phyloP scores from a whole-genome alignment of 805 yeast species.

The Pichia kluyveri region DNA sequence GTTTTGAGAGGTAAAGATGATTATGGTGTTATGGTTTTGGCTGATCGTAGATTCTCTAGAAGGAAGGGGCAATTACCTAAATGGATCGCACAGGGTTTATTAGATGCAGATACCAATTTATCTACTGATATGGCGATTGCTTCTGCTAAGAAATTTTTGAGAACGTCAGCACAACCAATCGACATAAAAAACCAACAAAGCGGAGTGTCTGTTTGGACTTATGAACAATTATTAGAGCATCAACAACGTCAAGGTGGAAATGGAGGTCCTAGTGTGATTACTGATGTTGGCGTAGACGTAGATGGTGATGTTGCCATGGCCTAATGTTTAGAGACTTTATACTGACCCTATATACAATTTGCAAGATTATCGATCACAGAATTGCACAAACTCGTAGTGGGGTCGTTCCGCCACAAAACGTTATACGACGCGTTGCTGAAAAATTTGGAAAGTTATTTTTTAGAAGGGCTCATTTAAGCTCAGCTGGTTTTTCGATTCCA shows the following conservation, averaged over 20 bases:
- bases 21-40: slow-evolving; percentile 96
- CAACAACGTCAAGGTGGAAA: slow-evolving; percentile 41
- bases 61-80: slow-evolving; percentile 86
- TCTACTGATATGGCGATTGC: slow-evolving; percentile 98
- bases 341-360: no score
- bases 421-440: background rate
- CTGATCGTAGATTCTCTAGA: slow-evolving; percentile 84
- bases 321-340: background rate
- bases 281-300: slow-evolving; percentile 21
- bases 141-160: slow-evolving; percentile 80
- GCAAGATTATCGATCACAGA: no score
- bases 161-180: slow-evolving; percentile 91
- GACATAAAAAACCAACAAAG: slow-evolving; percentile 77
- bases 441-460: background rate
- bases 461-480: background rate
- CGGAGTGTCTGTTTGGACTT: slow-evolving; percentile 89
- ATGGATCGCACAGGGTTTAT: slow-evolving; percentile 91
- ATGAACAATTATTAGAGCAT: slow-evolving; percentile 50
- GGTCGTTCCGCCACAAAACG: background rate
- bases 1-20: slow-evolving; percentile 97
- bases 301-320: slow-evolving; percentile 19
- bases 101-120: slow-evolving; percentile 84
- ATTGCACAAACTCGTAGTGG: no score
- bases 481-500: no score
- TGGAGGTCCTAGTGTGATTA: slow-evolving; percentile 11